Conservation (phyloP, 208 protist genomes). For the Lotmaria passim region DNA sequence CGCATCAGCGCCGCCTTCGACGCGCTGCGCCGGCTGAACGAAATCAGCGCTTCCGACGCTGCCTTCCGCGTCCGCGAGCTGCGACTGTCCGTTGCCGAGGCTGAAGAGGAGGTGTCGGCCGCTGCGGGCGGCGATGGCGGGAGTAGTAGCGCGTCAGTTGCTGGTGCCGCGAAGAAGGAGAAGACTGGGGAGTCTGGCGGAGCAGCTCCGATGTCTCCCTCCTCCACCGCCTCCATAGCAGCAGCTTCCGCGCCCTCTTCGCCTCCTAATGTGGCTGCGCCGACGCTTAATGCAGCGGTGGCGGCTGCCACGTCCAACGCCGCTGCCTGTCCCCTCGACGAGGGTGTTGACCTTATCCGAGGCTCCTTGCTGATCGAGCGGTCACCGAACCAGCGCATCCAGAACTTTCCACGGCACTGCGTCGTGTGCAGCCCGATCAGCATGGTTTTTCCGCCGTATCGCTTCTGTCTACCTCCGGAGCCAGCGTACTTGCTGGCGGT, state of each 20-base stretch:
- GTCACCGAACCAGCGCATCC: slow-evolving; percentile 54
- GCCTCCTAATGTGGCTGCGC: background rate
- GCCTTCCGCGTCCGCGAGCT: slow-evolving; percentile 35
- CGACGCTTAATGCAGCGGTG: background rate
- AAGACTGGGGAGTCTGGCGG: background rate
- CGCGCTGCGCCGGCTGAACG: slow-evolving; percentile 56
- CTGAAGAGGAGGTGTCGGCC: background rate
- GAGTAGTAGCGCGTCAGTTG: background rate
- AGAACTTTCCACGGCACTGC: slow-evolving; percentile 71
- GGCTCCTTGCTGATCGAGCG: slow-evolving; percentile 73
- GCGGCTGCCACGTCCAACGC: slow-evolving; percentile 11
- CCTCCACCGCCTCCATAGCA: background rate
- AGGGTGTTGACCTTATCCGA: slow-evolving; percentile 42
- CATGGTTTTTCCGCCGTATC: slow-evolving; percentile 68
- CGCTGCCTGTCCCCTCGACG: too few species aligned
- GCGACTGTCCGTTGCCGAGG: slow-evolving; percentile 25
- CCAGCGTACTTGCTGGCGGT: slow-evolving; percentile 71
- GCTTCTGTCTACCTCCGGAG: slow-evolving; percentile 79
- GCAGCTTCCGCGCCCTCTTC: slow-evolving; percentile 7
- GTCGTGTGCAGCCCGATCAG: slow-evolving; percentile 37
- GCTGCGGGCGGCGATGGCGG: background rate
- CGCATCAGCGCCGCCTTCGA: slow-evolving; percentile 72
- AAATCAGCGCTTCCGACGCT: slow-evolving; percentile 36
- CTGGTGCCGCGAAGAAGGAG: background rate
- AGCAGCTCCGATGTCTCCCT: background rate